Base-by-base conservation (phyloP, 2,329 filamentous ascomycete genomes). In the Clathrospora elynae region DNA sequence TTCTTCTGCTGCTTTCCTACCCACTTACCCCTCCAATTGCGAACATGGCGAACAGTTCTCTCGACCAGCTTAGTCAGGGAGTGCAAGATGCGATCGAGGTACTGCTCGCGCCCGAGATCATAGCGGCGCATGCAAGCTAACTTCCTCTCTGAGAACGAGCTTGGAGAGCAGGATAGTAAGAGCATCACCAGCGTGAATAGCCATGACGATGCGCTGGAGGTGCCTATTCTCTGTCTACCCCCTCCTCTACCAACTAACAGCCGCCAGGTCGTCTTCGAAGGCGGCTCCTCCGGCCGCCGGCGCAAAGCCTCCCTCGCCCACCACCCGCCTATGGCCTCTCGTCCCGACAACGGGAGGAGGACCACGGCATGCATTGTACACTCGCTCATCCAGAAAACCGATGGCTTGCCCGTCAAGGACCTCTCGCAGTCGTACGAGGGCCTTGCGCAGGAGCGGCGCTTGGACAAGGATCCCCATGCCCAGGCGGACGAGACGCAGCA, bases 351-450 rank as follows among this genome's bases (percentile, higher is more conserved):
- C 70, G 41, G 45, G 26, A 65, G 50, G 54, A 70, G 52, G 18
- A 62, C 66, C 20, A 84, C 82, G 2, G 75, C 79, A 44, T 85
- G 83, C 59, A 82, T 84, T 48, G 81, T 85, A 3, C 83, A 86
- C 55, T 75, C 77, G 0, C 66, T 85, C 2, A 77, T 85, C 16
- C 76, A 77, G 47, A 72, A 71, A 38, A 71, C 73, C 37, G 64
- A 72, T 31, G 70, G 66, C 9, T 18, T 59, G 11, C 49, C 62
- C 0, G 35, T 55, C 8, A 36, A 55, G 13, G 51, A 62, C 18
- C 56, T 57, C 13, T 41, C 43, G 12, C 53, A 53, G n/a, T 66
- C 61, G 4, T 64, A 70, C 35, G 64, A 69, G 33, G 62, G 64
- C 3, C 55, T 70, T 12, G 57, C 58, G 23, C 62, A 68, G 14